Conservation (phyloP, 1,284 basidiomycete species). For the Ustilago tritici region DNA sequence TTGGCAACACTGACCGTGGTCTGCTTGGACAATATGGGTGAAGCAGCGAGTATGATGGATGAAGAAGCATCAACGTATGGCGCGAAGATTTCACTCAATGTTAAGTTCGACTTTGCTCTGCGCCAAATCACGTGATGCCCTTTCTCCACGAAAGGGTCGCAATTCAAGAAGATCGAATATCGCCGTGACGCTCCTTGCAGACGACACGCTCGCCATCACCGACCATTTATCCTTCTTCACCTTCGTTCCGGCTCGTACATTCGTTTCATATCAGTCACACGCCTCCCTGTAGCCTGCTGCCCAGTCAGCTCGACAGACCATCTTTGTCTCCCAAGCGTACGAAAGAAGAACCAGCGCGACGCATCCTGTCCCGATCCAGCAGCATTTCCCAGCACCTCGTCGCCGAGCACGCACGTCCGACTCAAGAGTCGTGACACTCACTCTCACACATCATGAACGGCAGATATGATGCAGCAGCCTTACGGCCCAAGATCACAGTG, state of each 20-base stretch:
- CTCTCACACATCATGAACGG: constrained; percentile 35
- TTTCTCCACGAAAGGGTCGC: constrained; percentile 29
- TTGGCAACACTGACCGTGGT: too few species aligned
- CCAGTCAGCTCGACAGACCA: background rate
- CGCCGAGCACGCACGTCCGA: background rate
- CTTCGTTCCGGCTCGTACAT: background rate
- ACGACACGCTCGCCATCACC: constrained; percentile 5
- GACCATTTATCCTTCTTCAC: background rate
- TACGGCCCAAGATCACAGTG: constrained; percentile 56
- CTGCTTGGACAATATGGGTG: too few species aligned
- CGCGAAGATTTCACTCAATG: background rate
- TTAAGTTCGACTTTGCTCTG: background rate
- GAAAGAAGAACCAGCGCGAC: background rate
- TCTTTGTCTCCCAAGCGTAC: background rate
- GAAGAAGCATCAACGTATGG: background rate
- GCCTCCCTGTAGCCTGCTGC: background rate
- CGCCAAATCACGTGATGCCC: constrained; percentile 20
- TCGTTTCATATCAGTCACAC: background rate
- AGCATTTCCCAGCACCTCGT: background rate
- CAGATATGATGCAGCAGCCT: constrained; percentile 37
- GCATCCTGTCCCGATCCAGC: background rate
- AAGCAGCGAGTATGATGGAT: background rate
- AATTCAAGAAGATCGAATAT: constrained; percentile 18
- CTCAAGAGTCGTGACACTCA: background rate
- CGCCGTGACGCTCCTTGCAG: constrained; percentile 11